These are phyloP conservation scores for Barnettozyma wickerhamii DNA, from an alignment of 805 yeast species.

Conservation along the genomic window DNA sequence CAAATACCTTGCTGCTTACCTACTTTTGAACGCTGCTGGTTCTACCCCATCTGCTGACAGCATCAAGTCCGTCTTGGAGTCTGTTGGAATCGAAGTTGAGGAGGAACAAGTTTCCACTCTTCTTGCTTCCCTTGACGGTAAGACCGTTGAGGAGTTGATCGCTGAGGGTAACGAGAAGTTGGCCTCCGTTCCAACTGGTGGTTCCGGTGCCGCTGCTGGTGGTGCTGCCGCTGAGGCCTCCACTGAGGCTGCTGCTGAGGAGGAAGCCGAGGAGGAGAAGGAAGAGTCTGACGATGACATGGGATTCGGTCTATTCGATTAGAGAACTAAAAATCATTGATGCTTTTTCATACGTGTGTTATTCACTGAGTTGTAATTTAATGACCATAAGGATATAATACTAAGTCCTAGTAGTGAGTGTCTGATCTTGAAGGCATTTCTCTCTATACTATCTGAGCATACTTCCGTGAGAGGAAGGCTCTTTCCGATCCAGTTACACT, in stretches of 20 bases:
- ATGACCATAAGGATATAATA: slow-evolving; percentile 11
- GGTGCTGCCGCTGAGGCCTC: slow-evolving; percentile 68
- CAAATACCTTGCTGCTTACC: slow-evolving; percentile 99
- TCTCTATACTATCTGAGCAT: too few species aligned
- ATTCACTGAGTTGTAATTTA: slow-evolving; percentile 10
- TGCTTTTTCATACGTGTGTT: slow-evolving; percentile 1
- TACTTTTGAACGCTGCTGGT: slow-evolving; percentile 97
- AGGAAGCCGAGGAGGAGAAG: slow-evolving; percentile 60
- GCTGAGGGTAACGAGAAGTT: slow-evolving; percentile 95
- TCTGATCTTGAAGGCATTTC: too few species aligned
- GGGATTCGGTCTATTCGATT: slow-evolving; percentile 99
- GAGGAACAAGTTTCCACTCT: slow-evolving; percentile 79
- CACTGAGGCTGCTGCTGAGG: slow-evolving; percentile 71
- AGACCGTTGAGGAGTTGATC: slow-evolving; percentile 82
- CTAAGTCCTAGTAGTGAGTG: not conserved
- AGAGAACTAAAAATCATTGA: slow-evolving; percentile 33
- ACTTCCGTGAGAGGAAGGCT: too few species aligned
- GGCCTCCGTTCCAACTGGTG: slow-evolving; percentile 97
- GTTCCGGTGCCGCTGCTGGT: slow-evolving; percentile 84
- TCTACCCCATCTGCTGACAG: slow-evolving; percentile 91
- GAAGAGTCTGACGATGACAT: slow-evolving; percentile 70
- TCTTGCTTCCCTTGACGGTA: slow-evolving; percentile 87
- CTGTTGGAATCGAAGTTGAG: slow-evolving; percentile 96
- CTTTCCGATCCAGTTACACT: too few species aligned
- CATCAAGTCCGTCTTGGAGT: slow-evolving; percentile 80